phyloP scores from a whole-genome alignment of 1,284 basidiomycete genomes.

The Salmacisia buchloeana region DNA sequence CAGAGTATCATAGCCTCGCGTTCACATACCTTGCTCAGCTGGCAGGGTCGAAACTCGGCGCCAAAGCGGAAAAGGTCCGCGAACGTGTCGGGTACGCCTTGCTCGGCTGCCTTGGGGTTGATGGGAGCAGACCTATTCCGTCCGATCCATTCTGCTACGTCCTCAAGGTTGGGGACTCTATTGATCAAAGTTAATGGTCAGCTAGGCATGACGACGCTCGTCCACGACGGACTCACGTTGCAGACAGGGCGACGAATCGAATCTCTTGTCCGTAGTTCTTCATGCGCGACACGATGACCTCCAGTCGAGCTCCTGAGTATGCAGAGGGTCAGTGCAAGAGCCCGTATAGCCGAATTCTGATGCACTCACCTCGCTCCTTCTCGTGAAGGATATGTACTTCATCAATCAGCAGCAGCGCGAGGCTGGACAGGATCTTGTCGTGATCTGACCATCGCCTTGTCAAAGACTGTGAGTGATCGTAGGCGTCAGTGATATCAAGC shows the following conservation, averaged over 20 bases:
- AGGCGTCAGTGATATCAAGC: neutral
- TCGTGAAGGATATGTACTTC: slow-evolving; percentile 93
- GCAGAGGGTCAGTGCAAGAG: neutral
- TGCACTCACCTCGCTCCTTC: slow-evolving; percentile 69
- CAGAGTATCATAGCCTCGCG: neutral
- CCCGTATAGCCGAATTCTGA: neutral
- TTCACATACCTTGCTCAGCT: slow-evolving; percentile 20
- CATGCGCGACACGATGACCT: slow-evolving; percentile 91
- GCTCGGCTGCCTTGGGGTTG: neutral
- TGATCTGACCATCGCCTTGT: slow-evolving; percentile 38
- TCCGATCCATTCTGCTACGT: slow-evolving; percentile 86
- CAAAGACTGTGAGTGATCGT: slow-evolving; percentile 7
- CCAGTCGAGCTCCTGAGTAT: slow-evolving; percentile 57
- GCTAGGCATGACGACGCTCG: neutral
- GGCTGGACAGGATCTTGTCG: slow-evolving; percentile 24
- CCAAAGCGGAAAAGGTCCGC: slow-evolving; percentile 32
- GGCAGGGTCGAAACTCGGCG: slow-evolving; percentile 37
- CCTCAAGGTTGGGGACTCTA: slow-evolving; percentile 76
- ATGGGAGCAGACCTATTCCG: slow-evolving; percentile 15
- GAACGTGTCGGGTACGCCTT: neutral
- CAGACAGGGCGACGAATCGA: slow-evolving; percentile 82
- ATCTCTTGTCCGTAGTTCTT: slow-evolving; percentile 60
- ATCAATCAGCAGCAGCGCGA: slow-evolving; percentile 64
- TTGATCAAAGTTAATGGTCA: no score
- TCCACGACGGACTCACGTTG: slow-evolving; percentile 56